Conservation (phyloP, 768 basidiomycete genomes). For the Termitomyces sp. region DNA sequence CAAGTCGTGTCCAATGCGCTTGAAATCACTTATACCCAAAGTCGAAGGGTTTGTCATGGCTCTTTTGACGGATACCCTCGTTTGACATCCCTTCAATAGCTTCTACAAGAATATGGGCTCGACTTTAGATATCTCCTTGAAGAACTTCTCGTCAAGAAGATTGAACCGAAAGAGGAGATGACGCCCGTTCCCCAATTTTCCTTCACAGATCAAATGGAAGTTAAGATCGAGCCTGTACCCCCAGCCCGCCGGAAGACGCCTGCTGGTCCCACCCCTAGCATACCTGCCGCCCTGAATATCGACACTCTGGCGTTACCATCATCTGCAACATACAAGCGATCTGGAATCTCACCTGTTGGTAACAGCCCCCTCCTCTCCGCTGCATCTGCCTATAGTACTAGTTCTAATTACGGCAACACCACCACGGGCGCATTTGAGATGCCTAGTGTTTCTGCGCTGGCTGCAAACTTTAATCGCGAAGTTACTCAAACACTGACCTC, state of each 20-base stretch:
- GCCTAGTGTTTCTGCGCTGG: constrained; percentile 9
- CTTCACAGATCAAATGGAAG: constrained; percentile 23
- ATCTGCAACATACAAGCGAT: constrained; percentile 11
- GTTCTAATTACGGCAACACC: constrained; percentile 6
- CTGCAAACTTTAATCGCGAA: constrained; percentile 7
- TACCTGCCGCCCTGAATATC: constrained; percentile 4
- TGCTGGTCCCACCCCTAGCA: background rate
- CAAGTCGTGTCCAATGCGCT: constrained; percentile 74
- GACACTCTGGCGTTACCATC: constrained; percentile 12
- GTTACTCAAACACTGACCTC: constrained; percentile 9
- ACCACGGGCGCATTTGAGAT: constrained; percentile 7
- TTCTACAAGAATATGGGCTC: constrained; percentile 88
- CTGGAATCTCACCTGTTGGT: constrained; percentile 13
- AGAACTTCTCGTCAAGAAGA: constrained; percentile 46
- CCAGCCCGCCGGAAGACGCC: constrained; percentile 13
- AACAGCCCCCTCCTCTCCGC: constrained; percentile 14
- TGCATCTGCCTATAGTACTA: constrained; percentile 12
- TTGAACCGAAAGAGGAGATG: constrained; percentile 31
- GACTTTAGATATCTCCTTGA: constrained; percentile 94
- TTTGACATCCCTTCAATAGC: constrained; percentile 30
- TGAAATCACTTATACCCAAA: constrained; percentile 72
- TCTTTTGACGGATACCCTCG: background rate
- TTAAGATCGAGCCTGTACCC: constrained; percentile 19
- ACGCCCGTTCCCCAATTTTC: constrained; percentile 25
- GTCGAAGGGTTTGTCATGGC: constrained; percentile 62